Evolutionary conservation across 176 grass and related monocot genomes (phyloP), one percentile per base, ranked within the genome.

Genomic region (Chloris gayana): DNA sequence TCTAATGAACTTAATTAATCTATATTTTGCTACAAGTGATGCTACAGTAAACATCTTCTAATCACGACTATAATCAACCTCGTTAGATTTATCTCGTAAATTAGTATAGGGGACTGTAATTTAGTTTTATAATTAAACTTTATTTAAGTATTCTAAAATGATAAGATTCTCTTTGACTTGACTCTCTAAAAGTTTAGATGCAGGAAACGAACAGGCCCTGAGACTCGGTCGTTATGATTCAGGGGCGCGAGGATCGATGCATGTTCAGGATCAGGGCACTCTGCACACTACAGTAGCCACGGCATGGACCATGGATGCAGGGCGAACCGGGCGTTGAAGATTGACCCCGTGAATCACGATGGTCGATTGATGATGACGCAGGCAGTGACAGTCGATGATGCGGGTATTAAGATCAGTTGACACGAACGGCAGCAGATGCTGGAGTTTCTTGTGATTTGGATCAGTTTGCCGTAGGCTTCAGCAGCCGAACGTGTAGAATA

Each of bases 291-390:
- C 35, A 37, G 35, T 37, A 37, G 35, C n/a, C n/a, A n/a, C n/a
- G n/a, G 3, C 19, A 7, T 25, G 2, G 1, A n/a, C 0, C 54
- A 25, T 58, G 15, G 32, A 38, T 41, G n/a, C 32, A 15, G 19
- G 74, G 8, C 14, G 9, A 74, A 33, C 50, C 45, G 37, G 67
- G 44, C 58, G 76, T 66, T 73, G 68, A 88, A 46, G 50, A 57
- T 84, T 80, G 81, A 69, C 80, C 80, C 67, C 86, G 14, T 69
- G 31, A 61, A 42, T 84, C 70, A 44, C 69, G 75, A 68, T 9
- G 75, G 61, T 11, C 62, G 56, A 57, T 84, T 9, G 75, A 29
- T 11, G 27, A 57, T 84, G 75, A 88, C 81, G 81, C 60, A 80
- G 1, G 69, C 59, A 18, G 50, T 88, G 80, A 73, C 80, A 34